phyloP scores from a whole-genome alignment of 1,284 basidiomycete genomes.

The Naganishia sp. region DNA sequence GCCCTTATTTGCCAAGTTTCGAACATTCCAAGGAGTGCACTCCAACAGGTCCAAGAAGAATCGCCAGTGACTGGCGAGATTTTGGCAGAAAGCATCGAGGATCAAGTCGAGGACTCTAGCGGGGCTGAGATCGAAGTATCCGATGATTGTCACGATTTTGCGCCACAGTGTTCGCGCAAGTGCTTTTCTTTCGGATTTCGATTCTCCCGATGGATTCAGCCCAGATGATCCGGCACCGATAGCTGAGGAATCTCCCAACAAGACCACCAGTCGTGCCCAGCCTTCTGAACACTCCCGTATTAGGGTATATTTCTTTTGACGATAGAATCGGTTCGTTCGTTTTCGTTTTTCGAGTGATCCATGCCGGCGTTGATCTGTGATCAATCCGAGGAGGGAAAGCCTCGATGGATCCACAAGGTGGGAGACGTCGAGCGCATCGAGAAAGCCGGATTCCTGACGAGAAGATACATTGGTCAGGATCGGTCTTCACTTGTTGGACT shows the following conservation, averaged over 20 bases:
- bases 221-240: slow-evolving; percentile 26
- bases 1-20: slow-evolving; percentile 30
- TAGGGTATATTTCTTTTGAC: slow-evolving; percentile 97
- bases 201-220: slow-evolving; percentile 27
- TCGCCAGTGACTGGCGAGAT: slow-evolving; percentile 78
- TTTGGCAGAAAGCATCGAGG: slow-evolving; percentile 82
- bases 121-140: slow-evolving; percentile 94
- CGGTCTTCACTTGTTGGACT: background rate
- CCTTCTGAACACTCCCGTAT: slow-evolving; percentile 96
- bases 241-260: slow-evolving; percentile 63
- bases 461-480: background rate
- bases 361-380: slow-evolving; percentile 23
- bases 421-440: slow-evolving; percentile 14
- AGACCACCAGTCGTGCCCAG: slow-evolving; percentile 83
- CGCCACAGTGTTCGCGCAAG: slow-evolving; percentile 69
- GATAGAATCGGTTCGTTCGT: slow-evolving; percentile 63
- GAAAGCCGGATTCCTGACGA: slow-evolving; percentile 22
- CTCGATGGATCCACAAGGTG: slow-evolving; percentile 28
- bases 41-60: slow-evolving; percentile 87
- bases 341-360: slow-evolving; percentile 35
- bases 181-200: slow-evolving; percentile 12
- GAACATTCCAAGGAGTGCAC: slow-evolving; percentile 72
- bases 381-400: background rate
- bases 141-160: slow-evolving; percentile 82
- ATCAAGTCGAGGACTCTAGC: slow-evolving; percentile 91